Percentiles rank a stretch among this genome's conserved stretches.
Conservation (phyloP, 208 protist genomes). For the Phytomonas sp. region DNA sequence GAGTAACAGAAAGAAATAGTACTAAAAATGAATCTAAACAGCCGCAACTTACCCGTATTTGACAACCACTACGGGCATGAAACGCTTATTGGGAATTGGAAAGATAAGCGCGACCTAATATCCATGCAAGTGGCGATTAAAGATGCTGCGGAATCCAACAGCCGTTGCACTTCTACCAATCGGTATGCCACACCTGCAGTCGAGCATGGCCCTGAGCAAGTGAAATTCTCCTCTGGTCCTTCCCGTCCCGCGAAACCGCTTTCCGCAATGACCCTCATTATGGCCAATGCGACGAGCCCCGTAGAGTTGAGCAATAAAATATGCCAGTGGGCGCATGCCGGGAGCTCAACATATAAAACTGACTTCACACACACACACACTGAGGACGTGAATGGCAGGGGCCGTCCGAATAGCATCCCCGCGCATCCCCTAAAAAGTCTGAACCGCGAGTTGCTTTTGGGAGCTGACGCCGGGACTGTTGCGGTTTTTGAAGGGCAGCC, state of each 20-base stretch:
- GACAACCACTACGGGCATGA: constrained; percentile 60
- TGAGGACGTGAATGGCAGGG: background rate
- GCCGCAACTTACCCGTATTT: constrained; percentile 12
- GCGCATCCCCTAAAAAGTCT: background rate
- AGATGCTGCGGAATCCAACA: no score
- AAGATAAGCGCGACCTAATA: constrained; percentile 15
- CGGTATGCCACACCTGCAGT: background rate
- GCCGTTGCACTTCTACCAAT: no score
- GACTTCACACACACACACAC: background rate
- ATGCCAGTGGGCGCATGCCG: background rate
- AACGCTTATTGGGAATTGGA: constrained; percentile 68
- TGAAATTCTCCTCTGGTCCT: background rate
- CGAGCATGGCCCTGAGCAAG: background rate
- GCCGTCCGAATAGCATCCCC: background rate
- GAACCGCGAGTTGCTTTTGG: background rate
- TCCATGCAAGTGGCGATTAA: background rate
- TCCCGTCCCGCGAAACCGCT: background rate
- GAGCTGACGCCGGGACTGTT: background rate
- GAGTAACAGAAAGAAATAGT: background rate
- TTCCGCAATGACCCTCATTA: background rate
- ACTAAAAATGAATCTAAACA: background rate
- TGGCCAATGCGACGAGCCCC: background rate
- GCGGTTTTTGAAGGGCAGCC: background rate
- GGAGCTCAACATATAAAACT: background rate
- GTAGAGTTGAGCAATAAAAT: background rate